Percentiles rank a stretch among this genome's conserved stretches.
Conservation (phyloP, 495 filamentous ascomycete genomes). For the Copromyces sp. region DNA sequence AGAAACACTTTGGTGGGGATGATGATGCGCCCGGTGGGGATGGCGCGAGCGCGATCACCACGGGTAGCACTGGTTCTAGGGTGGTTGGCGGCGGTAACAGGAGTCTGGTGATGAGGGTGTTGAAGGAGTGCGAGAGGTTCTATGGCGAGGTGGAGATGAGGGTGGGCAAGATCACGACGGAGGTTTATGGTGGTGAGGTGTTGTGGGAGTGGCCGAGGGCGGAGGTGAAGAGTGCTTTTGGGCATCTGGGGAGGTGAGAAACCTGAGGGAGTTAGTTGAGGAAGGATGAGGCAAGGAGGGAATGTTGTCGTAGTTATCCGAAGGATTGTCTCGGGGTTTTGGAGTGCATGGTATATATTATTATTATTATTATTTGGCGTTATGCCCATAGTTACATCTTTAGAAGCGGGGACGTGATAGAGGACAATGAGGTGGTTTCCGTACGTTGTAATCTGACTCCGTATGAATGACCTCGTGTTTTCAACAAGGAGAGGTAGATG, state of each 20-base stretch:
- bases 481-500: not conserved
- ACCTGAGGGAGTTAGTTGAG: not conserved
- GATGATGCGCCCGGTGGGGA: slow-evolving; percentile 42
- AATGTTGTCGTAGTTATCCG: not conserved
- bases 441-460: not conserved
- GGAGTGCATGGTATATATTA: not conserved
- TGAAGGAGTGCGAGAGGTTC: slow-evolving; percentile 68
- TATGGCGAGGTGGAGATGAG: slow-evolving; percentile 67
- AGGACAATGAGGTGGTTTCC: not conserved
- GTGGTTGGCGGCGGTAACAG: slow-evolving; percentile 19
- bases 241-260: slow-evolving; percentile 26
- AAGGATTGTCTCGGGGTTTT: not conserved
- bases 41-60: not conserved
- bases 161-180: slow-evolving; percentile 50
- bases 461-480: not conserved
- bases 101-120: slow-evolving; percentile 63
- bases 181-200: slow-evolving; percentile 46
- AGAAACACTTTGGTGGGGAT: slow-evolving; percentile 91
- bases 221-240: slow-evolving; percentile 44
- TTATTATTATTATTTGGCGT: not conserved
- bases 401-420: not conserved
- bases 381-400: not conserved
- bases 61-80: not conserved
- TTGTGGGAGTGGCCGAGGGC: slow-evolving; percentile 44
- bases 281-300: not conserved